phyloP scores from a whole-genome alignment of 139 green algal genomes.

The Picocystis salinarum region DNA sequence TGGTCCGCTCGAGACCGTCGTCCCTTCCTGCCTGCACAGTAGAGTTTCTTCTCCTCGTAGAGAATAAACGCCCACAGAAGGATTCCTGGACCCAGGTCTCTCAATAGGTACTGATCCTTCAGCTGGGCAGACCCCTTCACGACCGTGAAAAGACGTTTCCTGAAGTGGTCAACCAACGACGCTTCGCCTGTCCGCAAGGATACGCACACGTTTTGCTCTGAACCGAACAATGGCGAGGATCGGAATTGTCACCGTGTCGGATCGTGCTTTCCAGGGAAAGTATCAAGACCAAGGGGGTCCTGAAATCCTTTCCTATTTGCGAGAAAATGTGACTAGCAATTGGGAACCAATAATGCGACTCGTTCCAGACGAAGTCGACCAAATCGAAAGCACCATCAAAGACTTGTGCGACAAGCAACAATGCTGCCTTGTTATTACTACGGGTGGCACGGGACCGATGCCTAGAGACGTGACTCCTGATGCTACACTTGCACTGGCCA shows the following conservation, averaged over 20 bases:
- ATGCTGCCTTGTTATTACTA: constrained; percentile 60
- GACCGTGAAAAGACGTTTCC: no score
- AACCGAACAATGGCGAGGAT: constrained; percentile 36
- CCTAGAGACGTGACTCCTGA: constrained; percentile 79
- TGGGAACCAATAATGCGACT: constrained; percentile 59
- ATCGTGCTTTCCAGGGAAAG: constrained; percentile 49
- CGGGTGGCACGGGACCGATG: constrained; percentile 60
- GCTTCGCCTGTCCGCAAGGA: no score
- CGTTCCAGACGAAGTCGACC: constrained; percentile 53
- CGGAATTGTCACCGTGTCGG: constrained; percentile 67
- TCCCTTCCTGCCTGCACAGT: no score
- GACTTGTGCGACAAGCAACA: constrained; percentile 48
- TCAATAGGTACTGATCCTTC: no score
- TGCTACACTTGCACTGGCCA: constrained; percentile 70
- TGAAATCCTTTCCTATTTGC: constrained; percentile 37
- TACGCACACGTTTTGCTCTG: no score
- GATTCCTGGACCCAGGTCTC: no score
- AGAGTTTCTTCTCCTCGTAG: no score
- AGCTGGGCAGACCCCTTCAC: no score
- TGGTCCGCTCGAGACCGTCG: no score
- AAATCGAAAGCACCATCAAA: constrained; percentile 61
- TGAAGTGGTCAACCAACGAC: no score
- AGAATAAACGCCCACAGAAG: no score
- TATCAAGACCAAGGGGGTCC: constrained; percentile 71
- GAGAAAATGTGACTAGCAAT: constrained; percentile 9